These are phyloP conservation scores for Tuber indicum DNA, from an alignment of 495 filamentous ascomycete species.

Conservation along the genomic window DNA sequence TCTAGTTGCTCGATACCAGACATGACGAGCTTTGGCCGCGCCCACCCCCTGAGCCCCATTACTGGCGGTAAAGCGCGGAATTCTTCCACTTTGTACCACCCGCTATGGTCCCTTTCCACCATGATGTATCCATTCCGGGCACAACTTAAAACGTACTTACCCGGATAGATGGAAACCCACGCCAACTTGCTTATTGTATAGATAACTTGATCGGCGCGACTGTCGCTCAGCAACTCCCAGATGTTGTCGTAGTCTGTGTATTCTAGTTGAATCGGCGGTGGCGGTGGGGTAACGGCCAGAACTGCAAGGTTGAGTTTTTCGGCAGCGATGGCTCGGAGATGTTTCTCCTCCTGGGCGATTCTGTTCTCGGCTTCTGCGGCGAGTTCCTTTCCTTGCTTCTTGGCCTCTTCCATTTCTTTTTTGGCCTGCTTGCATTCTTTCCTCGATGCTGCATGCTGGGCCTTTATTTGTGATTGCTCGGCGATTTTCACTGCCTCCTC, in stretches of 20 bases:
- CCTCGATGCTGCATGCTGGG: neutral
- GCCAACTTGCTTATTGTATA: conserved; percentile 62
- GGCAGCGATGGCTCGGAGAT: neutral
- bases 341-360: neutral
- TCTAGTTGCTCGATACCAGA: conserved; percentile 51
- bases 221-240: conserved; percentile 79
- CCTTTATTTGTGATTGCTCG: neutral
- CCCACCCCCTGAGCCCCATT: conserved; percentile 24
- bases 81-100: conserved; percentile 43
- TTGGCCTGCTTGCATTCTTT: neutral
- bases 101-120: conserved; percentile 49
- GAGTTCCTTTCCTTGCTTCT: neutral
- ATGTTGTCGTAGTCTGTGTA: conserved; percentile 89
- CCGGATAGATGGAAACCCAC: conserved; percentile 68
- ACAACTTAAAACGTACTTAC: conserved; percentile 60
- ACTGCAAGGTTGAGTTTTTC: too few relatives aligned
- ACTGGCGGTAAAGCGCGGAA: conserved; percentile 42
- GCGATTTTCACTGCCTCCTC: neutral
- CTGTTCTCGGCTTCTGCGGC: neutral
- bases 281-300: neutral
- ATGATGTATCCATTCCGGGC: conserved; percentile 55
- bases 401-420: neutral
- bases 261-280: conserved; percentile 45
- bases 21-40: conserved; percentile 60
- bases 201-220: conserved; percentile 68